Conservation (phyloP, 2,329 filamentous ascomycete genomes). For the Allantophomopsis lycopodina region DNA sequence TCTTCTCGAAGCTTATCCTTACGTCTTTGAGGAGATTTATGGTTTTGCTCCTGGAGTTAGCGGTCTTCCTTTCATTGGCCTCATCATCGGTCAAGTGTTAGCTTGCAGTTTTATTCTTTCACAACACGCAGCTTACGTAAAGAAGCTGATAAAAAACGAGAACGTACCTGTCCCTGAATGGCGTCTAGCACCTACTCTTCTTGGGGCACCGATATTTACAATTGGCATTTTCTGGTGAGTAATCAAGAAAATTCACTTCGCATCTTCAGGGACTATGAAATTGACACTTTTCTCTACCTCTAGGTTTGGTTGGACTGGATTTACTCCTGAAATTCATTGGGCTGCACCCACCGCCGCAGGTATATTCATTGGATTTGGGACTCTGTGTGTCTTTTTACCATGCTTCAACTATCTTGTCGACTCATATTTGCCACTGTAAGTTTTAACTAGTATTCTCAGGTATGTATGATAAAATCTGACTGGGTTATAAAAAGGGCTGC, state of each 20-base stretch:
- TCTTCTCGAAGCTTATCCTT: conserved; percentile 32
- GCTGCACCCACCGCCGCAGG: conserved; percentile 44
- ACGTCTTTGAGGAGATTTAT: conserved; percentile 25
- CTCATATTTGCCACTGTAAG: conserved; percentile 33
- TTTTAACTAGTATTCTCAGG: no score
- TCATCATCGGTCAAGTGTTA: conserved; percentile 24
- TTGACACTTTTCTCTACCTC: no score
- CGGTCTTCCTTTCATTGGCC: conserved; percentile 26
- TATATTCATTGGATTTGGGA: conserved; percentile 52
- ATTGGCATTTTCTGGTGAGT: conserved; percentile 2
- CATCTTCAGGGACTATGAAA: no score
- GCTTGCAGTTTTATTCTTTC: conserved; percentile 41
- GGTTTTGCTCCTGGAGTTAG: conserved; percentile 24
- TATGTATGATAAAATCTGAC: no score
- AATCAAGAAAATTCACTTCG: no score
- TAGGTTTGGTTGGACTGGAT: conserved; percentile 50
- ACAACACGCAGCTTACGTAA: conserved; percentile 43
- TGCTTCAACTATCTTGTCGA: conserved; percentile 68
- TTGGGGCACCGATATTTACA: conserved; percentile 5
- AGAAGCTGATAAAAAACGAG: conserved; percentile 38
- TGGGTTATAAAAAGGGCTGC: background rate
- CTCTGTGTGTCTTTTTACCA: conserved; percentile 70
- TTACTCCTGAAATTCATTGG: conserved; percentile 41
- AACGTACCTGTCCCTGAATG: conserved; percentile 18
- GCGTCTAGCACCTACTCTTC: conserved; percentile 27